Evolutionary conservation across 2,329 filamentous ascomycete genomes (phyloP), one percentile per base, ranked within the genome.

Genomic region (Hysterium pulicare): DNA sequence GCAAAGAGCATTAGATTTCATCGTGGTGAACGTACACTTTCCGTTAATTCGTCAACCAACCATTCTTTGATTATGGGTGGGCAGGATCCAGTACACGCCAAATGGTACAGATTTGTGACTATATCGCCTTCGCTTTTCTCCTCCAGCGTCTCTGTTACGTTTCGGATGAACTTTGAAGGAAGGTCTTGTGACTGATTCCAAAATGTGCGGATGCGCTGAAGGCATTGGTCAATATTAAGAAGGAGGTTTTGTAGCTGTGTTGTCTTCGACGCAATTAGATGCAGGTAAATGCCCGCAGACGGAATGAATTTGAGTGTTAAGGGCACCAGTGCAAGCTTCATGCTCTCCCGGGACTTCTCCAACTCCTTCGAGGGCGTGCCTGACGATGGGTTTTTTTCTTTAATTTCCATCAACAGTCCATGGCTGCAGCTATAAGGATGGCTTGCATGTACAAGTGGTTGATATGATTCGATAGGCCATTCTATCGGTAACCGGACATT

Each of bases 201-300:
- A 62, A 95, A 90, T 3, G 82, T 77, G 19, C 83, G 73, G 71
- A 96, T 87, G 50, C 91, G 87, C 24, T 80, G 75, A 48, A 93
- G 82, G 0, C 86, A 83, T 61, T 95, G 88, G 42, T 82, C 82
- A 33, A 95, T 77, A 60, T 98, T 97, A 37, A 89, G 78, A 6
- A 96, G 71, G 10, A 97, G 68, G 50, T 93, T 95, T 55, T 95
- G 88, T 13, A 97, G 69, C 33, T 88, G 87, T 0, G 90, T 94
- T 4, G 89, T 85, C 57, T 94, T 95, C 13, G 86, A 89, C 1
- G 90, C 86, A 10, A 97, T 75, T 4, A 95, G 75, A 21, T 90
- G 87, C 2, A 97, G 72, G 57, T 94, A 87, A 42, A 90, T 81
- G 3, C 87, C 87, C 2, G 83, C 84, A 11, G 83, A 83, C 3